Evolutionary conservation across 495 filamentous ascomycete genomes (phyloP).

Genomic region (Penicillium canescens): DNA sequence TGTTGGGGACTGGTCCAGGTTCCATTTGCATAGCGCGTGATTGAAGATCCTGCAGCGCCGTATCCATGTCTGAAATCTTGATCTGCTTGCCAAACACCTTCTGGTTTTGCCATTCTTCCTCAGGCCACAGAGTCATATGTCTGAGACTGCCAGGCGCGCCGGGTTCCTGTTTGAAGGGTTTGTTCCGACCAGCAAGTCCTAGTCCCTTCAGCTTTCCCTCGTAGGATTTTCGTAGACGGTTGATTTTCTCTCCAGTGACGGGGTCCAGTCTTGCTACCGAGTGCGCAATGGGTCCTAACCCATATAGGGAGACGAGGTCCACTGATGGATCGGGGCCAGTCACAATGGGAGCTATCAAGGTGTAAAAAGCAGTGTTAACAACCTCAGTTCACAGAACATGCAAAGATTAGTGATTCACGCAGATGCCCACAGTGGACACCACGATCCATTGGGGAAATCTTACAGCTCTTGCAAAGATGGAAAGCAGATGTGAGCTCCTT

Average conservation of each 20-base stretch:
- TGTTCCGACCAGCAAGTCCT: constrained; percentile 63
- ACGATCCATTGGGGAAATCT: constrained; percentile 41
- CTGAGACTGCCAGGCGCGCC: constrained; percentile 41
- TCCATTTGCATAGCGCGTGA: constrained; percentile 56
- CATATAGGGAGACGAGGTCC: constrained; percentile 66
- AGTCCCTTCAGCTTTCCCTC: constrained; percentile 67
- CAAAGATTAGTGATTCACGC: constrained; percentile 26
- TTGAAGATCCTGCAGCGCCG: constrained; percentile 47
- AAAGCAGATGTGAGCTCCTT: constrained; percentile 48
- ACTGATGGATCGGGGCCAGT: constrained; percentile 59
- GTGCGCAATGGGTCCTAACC: constrained; percentile 58
- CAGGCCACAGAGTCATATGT: constrained; percentile 55
- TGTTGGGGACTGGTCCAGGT: constrained; percentile 56
- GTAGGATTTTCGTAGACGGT: constrained; percentile 73
- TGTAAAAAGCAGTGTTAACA: constrained; percentile 44
- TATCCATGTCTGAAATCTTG: constrained; percentile 45
- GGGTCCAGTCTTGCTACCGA: constrained; percentile 67
- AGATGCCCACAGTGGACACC: constrained; percentile 26
- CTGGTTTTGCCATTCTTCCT: constrained; percentile 66
- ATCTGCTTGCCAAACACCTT: constrained; percentile 63
- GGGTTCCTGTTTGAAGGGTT: constrained; percentile 52
- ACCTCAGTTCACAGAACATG: constrained; percentile 32
- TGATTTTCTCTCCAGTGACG: constrained; percentile 68
- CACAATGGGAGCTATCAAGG: constrained; percentile 41
- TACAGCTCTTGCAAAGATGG: constrained; percentile 54